phyloP scores from a whole-genome alignment of 306 rosid species.

The Astragalus membranaceus region DNA sequence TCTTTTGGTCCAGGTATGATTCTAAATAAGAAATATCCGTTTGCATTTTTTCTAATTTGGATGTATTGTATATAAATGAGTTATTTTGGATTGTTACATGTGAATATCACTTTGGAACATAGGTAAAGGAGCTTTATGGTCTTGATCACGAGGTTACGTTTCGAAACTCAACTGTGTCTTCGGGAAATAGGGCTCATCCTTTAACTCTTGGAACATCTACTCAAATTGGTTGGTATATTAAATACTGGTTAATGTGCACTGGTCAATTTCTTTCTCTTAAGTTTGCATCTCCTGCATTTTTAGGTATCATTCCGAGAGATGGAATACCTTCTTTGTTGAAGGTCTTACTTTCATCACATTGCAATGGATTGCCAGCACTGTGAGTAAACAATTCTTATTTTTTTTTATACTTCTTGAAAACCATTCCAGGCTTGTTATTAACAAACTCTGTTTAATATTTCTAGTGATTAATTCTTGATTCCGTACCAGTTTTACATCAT shows the following conservation, averaged over 20 bases:
- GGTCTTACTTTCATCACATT: slow-evolving; percentile 75
- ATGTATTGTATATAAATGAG: background rate
- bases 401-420: background rate
- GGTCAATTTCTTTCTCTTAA: background rate
- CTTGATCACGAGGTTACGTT: slow-evolving; percentile 61
- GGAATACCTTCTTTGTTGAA: slow-evolving; percentile 94
- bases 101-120: slow-evolving; percentile 1
- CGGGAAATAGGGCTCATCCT: slow-evolving; percentile 67
- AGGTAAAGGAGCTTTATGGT: slow-evolving; percentile 94
- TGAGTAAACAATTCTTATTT: slow-evolving; percentile 36
- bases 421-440: slow-evolving; percentile 4
- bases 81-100: background rate
- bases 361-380: slow-evolving; percentile 74
- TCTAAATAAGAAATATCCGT: background rate
- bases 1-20: slow-evolving; percentile 65
- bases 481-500: background rate
- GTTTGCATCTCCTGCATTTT: slow-evolving; percentile 5
- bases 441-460: background rate
- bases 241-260: slow-evolving; percentile 1
- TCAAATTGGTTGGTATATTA: slow-evolving; percentile 71
- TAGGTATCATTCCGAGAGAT: slow-evolving; percentile 89
- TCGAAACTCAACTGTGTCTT: slow-evolving; percentile 66
- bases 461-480: background rate
- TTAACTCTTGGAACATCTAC: slow-evolving; percentile 83
- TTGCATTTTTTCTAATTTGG: background rate